Percentiles rank a stretch among this genome's conserved stretches.
phyloP scores from a whole-genome alignment of 768 basidiomycete species.

The Rhodocollybia butyracea region DNA sequence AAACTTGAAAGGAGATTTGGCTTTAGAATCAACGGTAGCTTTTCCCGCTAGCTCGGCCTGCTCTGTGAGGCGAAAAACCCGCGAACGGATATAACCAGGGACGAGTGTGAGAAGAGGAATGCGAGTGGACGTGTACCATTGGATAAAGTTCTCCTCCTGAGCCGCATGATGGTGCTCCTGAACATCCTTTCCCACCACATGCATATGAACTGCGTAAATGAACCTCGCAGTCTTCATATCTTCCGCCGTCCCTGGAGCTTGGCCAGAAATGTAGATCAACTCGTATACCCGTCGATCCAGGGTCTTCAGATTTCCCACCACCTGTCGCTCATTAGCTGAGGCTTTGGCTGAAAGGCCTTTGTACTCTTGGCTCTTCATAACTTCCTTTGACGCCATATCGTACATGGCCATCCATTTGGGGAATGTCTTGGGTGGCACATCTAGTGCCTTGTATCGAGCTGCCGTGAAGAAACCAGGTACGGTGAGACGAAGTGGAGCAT shows the following conservation, averaged over 20 bases:
- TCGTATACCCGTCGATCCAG: constrained; percentile 2
- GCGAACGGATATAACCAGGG: constrained; percentile 1
- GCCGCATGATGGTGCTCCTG: background rate
- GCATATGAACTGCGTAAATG: constrained; percentile 5
- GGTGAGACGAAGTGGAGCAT: constrained; percentile 26
- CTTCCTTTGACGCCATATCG: constrained; percentile 22
- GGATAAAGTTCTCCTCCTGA: background rate
- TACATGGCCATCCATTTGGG: constrained; percentile 31
- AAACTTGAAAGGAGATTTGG: background rate
- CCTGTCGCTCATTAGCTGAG: constrained; percentile 1
- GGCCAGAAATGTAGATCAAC: background rate
- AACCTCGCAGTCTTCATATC: background rate
- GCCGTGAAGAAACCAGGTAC: constrained; percentile 29
- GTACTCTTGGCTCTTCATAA: constrained; percentile 6
- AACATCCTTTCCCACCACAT: background rate
- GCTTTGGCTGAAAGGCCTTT: background rate
- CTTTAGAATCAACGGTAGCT: background rate
- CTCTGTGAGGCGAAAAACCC: background rate
- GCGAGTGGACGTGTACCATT: constrained; percentile 4
- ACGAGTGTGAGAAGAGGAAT: background rate
- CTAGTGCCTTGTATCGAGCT: constrained; percentile 30
- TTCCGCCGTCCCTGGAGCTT: background rate
- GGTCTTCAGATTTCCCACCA: background rate
- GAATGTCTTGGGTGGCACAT: constrained; percentile 11
- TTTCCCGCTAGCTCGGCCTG: constrained; percentile 3